Evolutionary conservation across 345 rosid genomes (phyloP), one percentile per base, ranked within the genome.

Genomic region (Aquilaria sinensis): DNA sequence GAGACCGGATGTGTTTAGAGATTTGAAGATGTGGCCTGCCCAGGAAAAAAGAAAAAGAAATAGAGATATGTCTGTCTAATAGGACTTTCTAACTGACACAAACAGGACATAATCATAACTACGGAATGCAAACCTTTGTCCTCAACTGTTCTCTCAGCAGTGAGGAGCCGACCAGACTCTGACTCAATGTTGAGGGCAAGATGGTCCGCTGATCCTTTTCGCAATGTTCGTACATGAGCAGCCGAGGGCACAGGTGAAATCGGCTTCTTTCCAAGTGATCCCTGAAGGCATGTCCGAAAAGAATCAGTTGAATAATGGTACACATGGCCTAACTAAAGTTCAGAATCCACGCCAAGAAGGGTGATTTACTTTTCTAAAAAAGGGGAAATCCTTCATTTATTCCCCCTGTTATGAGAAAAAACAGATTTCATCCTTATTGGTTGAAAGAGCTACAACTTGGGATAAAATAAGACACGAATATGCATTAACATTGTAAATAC

Each of bases 141-240:
- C 72, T 83, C 92, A 46, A 87, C 90, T 14, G 87, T 78, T 74
- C 83, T 88, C 73, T 68, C 82, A 8, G 58, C 57, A 74, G 65
- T 79, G 61, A 87, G 75, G 62, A 90, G 77, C 65, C 66, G 86
- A 66, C 72, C 77, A 31, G 96, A 74, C 61, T 93, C 97, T 14
- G 72, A 61, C 61, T 86, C 98, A 59, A 93, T 76, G 71, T 74
- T 81, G 47, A 93, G 83, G 41, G 88, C 79, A n/a, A 90, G 97
- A 72, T 93, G 97, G 62, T 93, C 97, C 1, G 87, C 59, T 31
- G 98, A 86, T 58, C 89, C 98, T 75, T 93, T 93, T 68, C 88
- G 80, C 83, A 74, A 74, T 12, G 85, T 78, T 80, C 97, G 82
- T 37, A 79, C 74, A 30, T 84, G 97, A 55, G 96, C 92, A 76